Conservation (phyloP, 2,329 filamentous ascomycete genomes). For the Calonectria leucothoes region DNA sequence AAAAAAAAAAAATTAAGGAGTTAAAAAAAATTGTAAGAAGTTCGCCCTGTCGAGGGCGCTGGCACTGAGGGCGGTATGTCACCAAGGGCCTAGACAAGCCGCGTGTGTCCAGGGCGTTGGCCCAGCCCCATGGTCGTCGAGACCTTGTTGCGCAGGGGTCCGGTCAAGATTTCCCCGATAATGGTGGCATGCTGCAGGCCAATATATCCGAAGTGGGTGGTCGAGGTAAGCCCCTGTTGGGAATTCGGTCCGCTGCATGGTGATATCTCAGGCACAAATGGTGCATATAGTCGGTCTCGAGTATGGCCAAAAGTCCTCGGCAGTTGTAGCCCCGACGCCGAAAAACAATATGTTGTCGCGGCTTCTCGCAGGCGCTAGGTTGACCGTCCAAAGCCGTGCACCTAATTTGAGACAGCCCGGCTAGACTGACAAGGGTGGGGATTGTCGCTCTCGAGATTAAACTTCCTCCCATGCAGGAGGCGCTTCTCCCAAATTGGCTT, state of each 20-base stretch:
- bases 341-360: constrained; percentile 13
- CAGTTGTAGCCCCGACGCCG: background rate
- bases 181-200: background rate
- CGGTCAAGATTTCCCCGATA: constrained; percentile 10
- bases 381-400: constrained; percentile 21
- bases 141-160: constrained; percentile 1
- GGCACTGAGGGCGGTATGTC: background rate
- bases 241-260: constrained; percentile 9
- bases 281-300: background rate
- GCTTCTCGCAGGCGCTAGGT: constrained; percentile 33
- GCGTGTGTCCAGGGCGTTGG: background rate
- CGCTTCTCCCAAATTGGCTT: constrained; percentile 16
- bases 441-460: constrained; percentile 25
- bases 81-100: background rate
- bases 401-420: constrained; percentile 29
- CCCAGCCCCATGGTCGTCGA: background rate
- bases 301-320: background rate
- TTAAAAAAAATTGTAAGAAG: background rate
- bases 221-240: constrained; percentile 3
- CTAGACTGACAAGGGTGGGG: constrained; percentile 25
- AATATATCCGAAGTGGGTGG: constrained; percentile 16
- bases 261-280: background rate
- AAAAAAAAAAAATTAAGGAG: background rate
- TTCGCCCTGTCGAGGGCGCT: background rate
- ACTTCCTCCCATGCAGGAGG: constrained; percentile 29